These are phyloP conservation scores for Knoxia roxburghii DNA, from an alignment of 257 asterid genomes.

Conservation along the genomic window DNA sequence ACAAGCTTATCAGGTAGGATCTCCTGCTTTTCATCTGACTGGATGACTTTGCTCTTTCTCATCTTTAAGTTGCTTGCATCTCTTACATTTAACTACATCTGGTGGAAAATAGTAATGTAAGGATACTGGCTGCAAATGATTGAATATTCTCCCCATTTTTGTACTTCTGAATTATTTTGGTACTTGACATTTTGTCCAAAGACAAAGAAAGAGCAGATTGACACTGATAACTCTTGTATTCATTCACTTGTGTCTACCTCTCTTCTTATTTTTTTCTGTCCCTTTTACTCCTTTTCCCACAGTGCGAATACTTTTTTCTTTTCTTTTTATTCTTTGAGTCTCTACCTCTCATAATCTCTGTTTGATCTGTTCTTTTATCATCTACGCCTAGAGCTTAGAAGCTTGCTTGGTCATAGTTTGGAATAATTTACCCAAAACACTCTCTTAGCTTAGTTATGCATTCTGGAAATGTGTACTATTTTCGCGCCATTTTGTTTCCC, in stretches of 20 bases:
- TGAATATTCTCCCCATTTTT: neutral
- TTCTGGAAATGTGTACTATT: neutral
- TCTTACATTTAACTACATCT: neutral
- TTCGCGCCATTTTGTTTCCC: neutral
- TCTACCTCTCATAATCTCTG: neutral
- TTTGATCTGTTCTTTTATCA: neutral
- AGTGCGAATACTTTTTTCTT: neutral
- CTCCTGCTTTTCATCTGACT: constrained; percentile 8
- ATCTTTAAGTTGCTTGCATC: neutral
- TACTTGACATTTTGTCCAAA: neutral
- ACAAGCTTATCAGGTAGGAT: constrained; percentile 62
- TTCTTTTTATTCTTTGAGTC: neutral
- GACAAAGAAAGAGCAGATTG: too few relatives aligned
- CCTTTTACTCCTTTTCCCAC: neutral
- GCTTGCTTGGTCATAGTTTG: neutral
- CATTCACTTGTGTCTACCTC: too few relatives aligned
- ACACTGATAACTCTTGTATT: neutral
- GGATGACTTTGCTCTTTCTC: neutral
- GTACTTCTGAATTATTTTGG: neutral
- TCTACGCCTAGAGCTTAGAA: neutral
- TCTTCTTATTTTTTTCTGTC: too few relatives aligned
- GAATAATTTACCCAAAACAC: neutral
- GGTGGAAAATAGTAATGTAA: neutral
- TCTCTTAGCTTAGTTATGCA: neutral
- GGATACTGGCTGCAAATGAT: too few relatives aligned